phyloP scores from a whole-genome alignment of 345 rosid species.

The Firmiana major region DNA sequence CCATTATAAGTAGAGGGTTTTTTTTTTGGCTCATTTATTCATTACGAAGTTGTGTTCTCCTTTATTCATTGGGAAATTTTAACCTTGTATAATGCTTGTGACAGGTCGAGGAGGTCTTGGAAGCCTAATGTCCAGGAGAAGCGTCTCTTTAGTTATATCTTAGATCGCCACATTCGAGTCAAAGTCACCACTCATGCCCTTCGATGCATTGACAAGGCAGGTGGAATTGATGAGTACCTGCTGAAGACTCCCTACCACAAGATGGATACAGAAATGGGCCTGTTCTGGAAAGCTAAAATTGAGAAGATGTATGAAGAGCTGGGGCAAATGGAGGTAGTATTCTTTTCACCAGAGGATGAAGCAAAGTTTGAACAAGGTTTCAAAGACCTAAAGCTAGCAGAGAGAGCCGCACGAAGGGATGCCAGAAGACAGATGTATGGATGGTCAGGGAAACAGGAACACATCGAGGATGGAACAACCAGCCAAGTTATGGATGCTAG shows the following conservation, averaged over 20 bases:
- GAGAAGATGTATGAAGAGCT: constrained; percentile 87
- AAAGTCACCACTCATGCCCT: constrained; percentile 90
- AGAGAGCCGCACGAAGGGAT: constrained; percentile 62
- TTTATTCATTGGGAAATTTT: constrained; percentile 8
- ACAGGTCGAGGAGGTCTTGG: constrained; percentile 80
- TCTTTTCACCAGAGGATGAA: constrained; percentile 72
- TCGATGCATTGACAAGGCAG: constrained; percentile 97
- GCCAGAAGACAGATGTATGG: constrained; percentile 54
- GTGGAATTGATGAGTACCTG: constrained; percentile 95
- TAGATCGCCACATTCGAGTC: constrained; percentile 84
- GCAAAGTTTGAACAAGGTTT: constrained; percentile 72
- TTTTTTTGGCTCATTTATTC: background rate
- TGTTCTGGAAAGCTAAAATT: constrained; percentile 85
- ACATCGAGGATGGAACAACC: constrained; percentile 25
- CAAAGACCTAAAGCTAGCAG: constrained; percentile 63
- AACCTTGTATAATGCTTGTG: constrained; percentile 9
- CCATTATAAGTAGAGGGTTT: background rate
- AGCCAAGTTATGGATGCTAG: constrained; percentile 9
- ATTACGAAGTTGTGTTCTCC: background rate
- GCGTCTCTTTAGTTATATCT: constrained; percentile 84
- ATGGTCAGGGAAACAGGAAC: constrained; percentile 29
- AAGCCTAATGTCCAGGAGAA: constrained; percentile 94
- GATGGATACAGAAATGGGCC: constrained; percentile 93
- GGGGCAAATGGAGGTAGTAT: constrained; percentile 67
- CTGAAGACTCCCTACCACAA: constrained; percentile 90